phyloP scores from a whole-genome alignment of 805 yeast genomes.

The Metschnikowia sp. region DNA sequence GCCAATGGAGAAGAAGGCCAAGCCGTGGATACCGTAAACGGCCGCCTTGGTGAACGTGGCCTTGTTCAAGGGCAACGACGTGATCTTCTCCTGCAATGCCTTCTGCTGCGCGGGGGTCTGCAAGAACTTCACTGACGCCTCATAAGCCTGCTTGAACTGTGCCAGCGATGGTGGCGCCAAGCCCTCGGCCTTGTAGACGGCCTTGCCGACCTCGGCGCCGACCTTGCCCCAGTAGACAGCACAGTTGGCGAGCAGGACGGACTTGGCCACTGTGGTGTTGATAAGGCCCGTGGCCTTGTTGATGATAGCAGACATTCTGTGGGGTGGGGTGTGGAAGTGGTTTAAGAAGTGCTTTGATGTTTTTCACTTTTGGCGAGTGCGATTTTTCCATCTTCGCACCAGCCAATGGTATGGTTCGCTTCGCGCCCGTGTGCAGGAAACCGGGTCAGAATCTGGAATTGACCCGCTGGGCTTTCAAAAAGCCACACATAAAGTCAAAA shows the following conservation, averaged over 20 bases:
- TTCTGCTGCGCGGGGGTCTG: slow-evolving; percentile 54
- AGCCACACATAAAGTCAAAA: too few relatives aligned
- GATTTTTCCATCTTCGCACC: slow-evolving; percentile 9
- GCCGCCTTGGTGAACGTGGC: slow-evolving; percentile 62
- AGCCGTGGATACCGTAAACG: slow-evolving; percentile 75
- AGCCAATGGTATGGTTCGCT: slow-evolving; percentile 10
- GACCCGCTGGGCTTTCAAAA: too few relatives aligned
- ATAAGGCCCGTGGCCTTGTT: slow-evolving; percentile 38
- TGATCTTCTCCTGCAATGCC: slow-evolving; percentile 46
- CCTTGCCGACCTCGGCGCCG: slow-evolving; percentile 60
- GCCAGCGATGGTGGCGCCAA: slow-evolving; percentile 83
- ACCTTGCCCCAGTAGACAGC: slow-evolving; percentile 82
- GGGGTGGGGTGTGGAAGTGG: neutral
- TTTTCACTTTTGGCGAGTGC: slow-evolving; percentile 6
- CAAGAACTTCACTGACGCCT: slow-evolving; percentile 35
- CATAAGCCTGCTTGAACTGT: slow-evolving; percentile 75
- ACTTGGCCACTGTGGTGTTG: slow-evolving; percentile 33
- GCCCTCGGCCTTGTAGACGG: slow-evolving; percentile 88
- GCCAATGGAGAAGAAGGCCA: slow-evolving; percentile 91
- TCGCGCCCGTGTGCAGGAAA: slow-evolving; percentile 9
- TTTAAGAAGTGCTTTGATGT: neutral
- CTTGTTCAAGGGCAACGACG: slow-evolving; percentile 47
- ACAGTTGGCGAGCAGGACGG: slow-evolving; percentile 43
- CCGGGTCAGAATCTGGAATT: neutral
- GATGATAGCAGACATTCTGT: slow-evolving; percentile 41